These are phyloP conservation scores for Spizellomyces sp. DNA, from an alignment of 192 early-diverging fungal species.

Conservation along the genomic window DNA sequence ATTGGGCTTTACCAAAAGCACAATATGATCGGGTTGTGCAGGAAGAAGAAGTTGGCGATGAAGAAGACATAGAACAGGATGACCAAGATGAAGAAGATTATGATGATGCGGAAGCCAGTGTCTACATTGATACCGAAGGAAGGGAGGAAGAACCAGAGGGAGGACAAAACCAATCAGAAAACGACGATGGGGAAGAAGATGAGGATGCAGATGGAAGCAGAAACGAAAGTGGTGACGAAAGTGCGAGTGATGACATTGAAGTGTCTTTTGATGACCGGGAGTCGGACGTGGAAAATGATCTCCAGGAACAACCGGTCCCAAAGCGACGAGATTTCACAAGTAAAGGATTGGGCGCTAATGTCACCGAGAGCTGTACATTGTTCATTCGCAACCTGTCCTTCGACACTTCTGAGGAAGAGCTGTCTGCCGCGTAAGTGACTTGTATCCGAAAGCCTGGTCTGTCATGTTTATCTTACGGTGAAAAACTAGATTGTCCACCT, in stretches of 20 bases:
- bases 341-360: slow-evolving; percentile 27
- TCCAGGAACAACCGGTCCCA: slow-evolving; percentile 8
- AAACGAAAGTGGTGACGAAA: slow-evolving; percentile 8
- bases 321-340: slow-evolving; percentile 27
- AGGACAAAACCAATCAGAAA: slow-evolving; percentile 47
- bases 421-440: slow-evolving; percentile 56
- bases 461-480: no score
- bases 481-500: slow-evolving; percentile 44
- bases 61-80: slow-evolving; percentile 31
- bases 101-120: slow-evolving; percentile 35
- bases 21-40: slow-evolving; percentile 44
- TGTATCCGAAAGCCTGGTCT: no score
- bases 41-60: slow-evolving; percentile 32
- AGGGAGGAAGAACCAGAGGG: slow-evolving; percentile 32
- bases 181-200: slow-evolving; percentile 37
- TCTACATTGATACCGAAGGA: slow-evolving; percentile 41
- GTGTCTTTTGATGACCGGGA: neutral
- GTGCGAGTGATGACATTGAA: neutral
- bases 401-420: slow-evolving; percentile 82
- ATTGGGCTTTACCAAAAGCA: slow-evolving; percentile 80
- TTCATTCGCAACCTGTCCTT: slow-evolving; percentile 94
- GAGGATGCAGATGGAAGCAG: slow-evolving; percentile 34
- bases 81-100: slow-evolving; percentile 41
- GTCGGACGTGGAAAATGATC: neutral
- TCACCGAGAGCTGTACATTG: slow-evolving; percentile 62